These are phyloP conservation scores for Mycena chlorophos DNA, from an alignment of 768 basidiomycete species.

Conservation along the genomic window DNA sequence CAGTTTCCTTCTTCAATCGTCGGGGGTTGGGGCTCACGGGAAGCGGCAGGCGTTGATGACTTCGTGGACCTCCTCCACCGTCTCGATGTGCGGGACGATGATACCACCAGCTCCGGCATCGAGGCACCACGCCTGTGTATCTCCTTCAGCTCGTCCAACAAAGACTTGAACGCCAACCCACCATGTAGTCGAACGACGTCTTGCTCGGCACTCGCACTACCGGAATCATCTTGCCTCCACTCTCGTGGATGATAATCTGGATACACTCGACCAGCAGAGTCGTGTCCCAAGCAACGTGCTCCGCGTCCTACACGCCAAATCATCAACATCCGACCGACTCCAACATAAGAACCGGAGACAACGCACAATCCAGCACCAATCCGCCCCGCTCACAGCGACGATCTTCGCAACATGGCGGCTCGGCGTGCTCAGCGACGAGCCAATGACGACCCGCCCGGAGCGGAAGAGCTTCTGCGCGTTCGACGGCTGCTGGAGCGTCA, in stretches of 20 bases:
- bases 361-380: constrained; percentile 1
- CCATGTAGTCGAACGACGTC: constrained; percentile 8
- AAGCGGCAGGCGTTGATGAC: constrained; percentile 1
- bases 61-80: not conserved
- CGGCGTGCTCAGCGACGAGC: not conserved
- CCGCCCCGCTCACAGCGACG: not conserved
- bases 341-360: not conserved
- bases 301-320: not conserved
- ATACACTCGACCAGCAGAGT: not conserved
- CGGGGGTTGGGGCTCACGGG: not conserved
- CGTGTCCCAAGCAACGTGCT: constrained; percentile 1
- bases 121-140: not conserved
- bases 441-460: not conserved
- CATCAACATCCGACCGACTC: not conserved
- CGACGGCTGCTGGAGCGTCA: not conserved
- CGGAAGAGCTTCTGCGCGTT: not conserved
- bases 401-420: not conserved
- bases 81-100: constrained; percentile 2
- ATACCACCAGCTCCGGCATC: constrained; percentile 2
- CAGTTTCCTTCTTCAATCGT: not conserved
- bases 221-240: constrained; percentile 6
- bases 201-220: constrained; percentile 7
- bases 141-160: not conserved
- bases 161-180: not conserved
- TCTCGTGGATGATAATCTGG: constrained; percentile 9